A percentile compares a stretch with the other conserved stretches of the same genome.
phyloP scores from a whole-genome alignment of 2,329 filamentous ascomycete genomes.

The Scytalidium lignicola region DNA sequence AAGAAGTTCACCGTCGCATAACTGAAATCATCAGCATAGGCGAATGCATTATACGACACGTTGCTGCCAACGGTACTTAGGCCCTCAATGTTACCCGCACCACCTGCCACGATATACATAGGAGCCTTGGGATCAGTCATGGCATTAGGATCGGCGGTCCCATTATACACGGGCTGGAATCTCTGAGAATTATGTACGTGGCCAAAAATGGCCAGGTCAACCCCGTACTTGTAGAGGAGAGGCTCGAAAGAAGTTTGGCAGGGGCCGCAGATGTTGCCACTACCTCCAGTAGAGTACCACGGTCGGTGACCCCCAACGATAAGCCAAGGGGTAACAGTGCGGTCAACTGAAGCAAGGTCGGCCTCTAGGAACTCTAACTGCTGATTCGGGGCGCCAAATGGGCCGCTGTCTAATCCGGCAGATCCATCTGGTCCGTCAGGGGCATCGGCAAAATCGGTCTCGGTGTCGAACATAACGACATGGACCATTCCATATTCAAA shows the following conservation, averaged over 20 bases:
- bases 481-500: constrained; percentile 56
- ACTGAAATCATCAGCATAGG: constrained; percentile 46
- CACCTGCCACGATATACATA: constrained; percentile 27
- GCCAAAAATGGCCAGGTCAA: constrained; percentile 42
- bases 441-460: constrained; percentile 49
- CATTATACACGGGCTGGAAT: constrained; percentile 12
- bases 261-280: constrained; percentile 10
- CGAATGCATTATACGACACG: constrained; percentile 40
- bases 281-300: constrained; percentile 17
- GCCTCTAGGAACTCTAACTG: constrained; percentile 38
- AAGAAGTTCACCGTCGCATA: constrained; percentile 44
- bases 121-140: constrained; percentile 19
- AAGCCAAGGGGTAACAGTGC: constrained; percentile 22
- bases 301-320: constrained; percentile 21
- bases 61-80: constrained; percentile 35
- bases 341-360: constrained; percentile 21
- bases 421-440: constrained; percentile 33
- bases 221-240: constrained; percentile 37
- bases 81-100: constrained; percentile 28
- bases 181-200: constrained; percentile 43
- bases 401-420: constrained; percentile 40
- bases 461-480: constrained; percentile 49
- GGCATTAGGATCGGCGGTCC: constrained; percentile 12
- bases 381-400: constrained; percentile 38
- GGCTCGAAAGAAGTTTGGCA: constrained; percentile 44